Evolutionary conservation across 202 grass and related monocot genomes (phyloP).

Genomic region (Musa balbisiana): DNA sequence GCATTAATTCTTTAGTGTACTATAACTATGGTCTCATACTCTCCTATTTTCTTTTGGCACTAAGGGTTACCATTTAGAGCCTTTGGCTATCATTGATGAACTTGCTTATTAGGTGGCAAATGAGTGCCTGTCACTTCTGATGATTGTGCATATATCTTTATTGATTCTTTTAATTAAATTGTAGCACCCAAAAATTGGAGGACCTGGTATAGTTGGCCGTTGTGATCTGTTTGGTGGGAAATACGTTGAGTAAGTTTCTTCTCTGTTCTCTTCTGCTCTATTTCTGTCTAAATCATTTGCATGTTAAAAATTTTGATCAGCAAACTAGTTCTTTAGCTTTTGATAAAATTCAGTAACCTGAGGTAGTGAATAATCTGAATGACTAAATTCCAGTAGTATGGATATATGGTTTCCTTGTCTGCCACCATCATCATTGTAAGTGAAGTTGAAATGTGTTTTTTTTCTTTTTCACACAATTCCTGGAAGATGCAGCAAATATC

Average conservation of each 20-base stretch:
- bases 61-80: neutral
- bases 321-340: too few relatives aligned
- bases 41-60: neutral
- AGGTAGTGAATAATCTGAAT: neutral
- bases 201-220: constrained; percentile 70
- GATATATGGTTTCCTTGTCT: neutral
- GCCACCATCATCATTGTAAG: neutral
- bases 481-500: too few relatives aligned
- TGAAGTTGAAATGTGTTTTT: neutral
- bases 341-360: neutral
- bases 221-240: constrained; percentile 35
- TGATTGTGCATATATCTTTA: neutral
- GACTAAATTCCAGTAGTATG: neutral
- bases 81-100: neutral
- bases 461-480: too few relatives aligned
- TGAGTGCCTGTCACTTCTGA: neutral
- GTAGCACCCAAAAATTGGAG: constrained; percentile 77
- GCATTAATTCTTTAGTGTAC: neutral
- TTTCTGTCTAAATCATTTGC: too few relatives aligned
- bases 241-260: constrained; percentile 66
- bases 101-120: neutral
- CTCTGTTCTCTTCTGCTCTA: neutral
- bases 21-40: neutral
- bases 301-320: too few relatives aligned
- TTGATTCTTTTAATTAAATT: constrained; percentile 25